These are phyloP conservation scores for Xylariaceae sp. DNA, from an alignment of 2,329 filamentous ascomycete species.

Conservation along the genomic window DNA sequence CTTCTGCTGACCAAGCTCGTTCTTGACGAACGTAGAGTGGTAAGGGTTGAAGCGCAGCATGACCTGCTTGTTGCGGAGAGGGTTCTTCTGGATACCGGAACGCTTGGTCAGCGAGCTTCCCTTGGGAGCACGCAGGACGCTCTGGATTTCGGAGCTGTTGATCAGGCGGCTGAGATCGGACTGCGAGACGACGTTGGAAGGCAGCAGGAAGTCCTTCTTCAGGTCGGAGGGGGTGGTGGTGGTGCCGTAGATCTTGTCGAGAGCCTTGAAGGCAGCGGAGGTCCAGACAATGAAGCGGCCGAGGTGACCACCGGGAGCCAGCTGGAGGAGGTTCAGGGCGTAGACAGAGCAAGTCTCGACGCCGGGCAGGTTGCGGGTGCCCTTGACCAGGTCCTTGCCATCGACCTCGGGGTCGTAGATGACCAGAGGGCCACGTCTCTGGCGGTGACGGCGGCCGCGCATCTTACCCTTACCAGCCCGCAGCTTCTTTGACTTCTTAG, in stretches of 20 bases:
- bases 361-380: conserved; percentile 98
- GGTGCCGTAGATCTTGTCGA: conserved; percentile 94
- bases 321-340: conserved; percentile 96
- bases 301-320: conserved; percentile 96
- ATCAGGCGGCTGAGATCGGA: conserved; percentile 95
- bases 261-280: conserved; percentile 90
- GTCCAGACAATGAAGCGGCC: conserved; percentile 99
- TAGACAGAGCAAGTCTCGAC: conserved; percentile 94
- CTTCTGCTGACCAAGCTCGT: conserved; percentile 71
- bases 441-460: conserved; percentile 90
- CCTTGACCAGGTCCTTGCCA: conserved; percentile 86
- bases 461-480: conserved; percentile 99
- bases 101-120: conserved; percentile 88
- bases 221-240: conserved; percentile 83
- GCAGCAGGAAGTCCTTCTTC: conserved; percentile 99
- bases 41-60: conserved; percentile 98
- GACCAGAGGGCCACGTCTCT: conserved; percentile 95
- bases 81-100: conserved; percentile 94
- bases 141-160: conserved; percentile 99
- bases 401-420: conserved; percentile 96
- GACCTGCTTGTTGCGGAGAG: conserved; percentile 97
- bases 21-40: conserved; percentile 82
- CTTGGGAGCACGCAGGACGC: conserved; percentile 86
- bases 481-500: conserved; percentile 92
- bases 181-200: conserved; percentile 86